A percentile compares a stretch with the other conserved stretches of the same genome.
These are phyloP conservation scores for Sequoiadendron giganteum DNA, from an alignment of 75 land plant species.

Conservation along the genomic window DNA sequence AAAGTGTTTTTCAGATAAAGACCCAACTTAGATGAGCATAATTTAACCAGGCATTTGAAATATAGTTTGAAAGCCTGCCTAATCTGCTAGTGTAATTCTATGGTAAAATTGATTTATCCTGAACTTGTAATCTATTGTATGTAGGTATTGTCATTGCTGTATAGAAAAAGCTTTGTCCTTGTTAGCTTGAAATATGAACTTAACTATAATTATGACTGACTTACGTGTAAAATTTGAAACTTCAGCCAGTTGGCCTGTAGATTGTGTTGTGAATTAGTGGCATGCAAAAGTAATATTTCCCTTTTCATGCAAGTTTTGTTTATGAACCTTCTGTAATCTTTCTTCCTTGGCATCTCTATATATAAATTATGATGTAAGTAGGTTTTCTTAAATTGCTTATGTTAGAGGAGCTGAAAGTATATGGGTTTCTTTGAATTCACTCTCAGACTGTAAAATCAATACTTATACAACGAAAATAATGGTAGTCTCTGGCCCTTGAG, in stretches of 20 bases:
- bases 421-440: neutral
- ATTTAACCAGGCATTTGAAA: neutral
- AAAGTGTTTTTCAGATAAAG: neutral
- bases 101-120: neutral
- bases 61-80: neutral
- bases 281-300: neutral
- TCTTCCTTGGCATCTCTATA: neutral
- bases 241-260: slow-evolving; percentile 1
- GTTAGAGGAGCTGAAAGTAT: neutral
- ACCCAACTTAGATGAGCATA: neutral
- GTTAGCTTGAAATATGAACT: neutral
- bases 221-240: neutral
- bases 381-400: neutral
- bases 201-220: neutral
- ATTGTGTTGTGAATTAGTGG: neutral
- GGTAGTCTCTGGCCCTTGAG: neutral
- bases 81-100: neutral
- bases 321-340: neutral
- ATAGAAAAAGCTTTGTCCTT: neutral
- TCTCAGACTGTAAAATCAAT: neutral
- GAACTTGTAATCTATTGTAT: slow-evolving; percentile 2
- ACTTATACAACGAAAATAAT: neutral
- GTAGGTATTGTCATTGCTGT: neutral
- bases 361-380: neutral
- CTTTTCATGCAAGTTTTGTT: neutral